These are phyloP conservation scores for Adansonia digitata DNA, from an alignment of 345 rosid genomes.

Conservation along the genomic window DNA sequence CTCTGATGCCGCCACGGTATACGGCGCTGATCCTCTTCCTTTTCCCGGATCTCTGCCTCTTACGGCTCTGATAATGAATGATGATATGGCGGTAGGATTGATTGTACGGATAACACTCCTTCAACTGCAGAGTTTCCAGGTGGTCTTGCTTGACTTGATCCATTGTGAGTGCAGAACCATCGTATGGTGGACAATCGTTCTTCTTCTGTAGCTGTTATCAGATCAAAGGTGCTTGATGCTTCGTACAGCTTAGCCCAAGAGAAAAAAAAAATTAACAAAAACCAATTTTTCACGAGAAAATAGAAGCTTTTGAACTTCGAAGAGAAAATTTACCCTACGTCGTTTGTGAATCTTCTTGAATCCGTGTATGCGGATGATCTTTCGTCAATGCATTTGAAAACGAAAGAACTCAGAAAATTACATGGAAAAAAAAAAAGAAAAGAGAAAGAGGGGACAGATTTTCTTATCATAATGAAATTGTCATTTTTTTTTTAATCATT, in stretches of 20 bases:
- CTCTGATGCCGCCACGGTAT: background rate
- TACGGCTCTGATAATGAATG: conserved; percentile 10
- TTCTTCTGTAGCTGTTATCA: conserved; percentile 2
- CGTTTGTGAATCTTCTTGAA: conserved; percentile 7
- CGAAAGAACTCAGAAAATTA: background rate
- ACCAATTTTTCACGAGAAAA: background rate
- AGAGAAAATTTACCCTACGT: background rate
- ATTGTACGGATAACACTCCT: conserved; percentile 11
- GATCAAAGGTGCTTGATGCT: conserved; percentile 17
- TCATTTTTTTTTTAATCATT: background rate
- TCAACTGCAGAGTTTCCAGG: conserved; percentile 17
- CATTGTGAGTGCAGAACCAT: conserved; percentile 8
- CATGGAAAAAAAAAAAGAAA: background rate
- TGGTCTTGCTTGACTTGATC: too few species aligned
- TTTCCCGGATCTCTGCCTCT: conserved; percentile 9
- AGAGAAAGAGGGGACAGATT: background rate
- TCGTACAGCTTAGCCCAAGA: conserved; percentile 3
- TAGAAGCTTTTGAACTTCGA: background rate
- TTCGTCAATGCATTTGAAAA: too few species aligned
- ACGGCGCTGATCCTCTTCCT: background rate
- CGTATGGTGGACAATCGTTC: conserved; percentile 5
- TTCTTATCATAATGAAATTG: background rate
- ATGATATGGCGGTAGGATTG: conserved; percentile 5
- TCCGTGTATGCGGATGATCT: background rate
- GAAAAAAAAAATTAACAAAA: background rate